Evolutionary conservation across 129 eudicot species (phyloP).

Genomic region (Cynara cardunculus): DNA sequence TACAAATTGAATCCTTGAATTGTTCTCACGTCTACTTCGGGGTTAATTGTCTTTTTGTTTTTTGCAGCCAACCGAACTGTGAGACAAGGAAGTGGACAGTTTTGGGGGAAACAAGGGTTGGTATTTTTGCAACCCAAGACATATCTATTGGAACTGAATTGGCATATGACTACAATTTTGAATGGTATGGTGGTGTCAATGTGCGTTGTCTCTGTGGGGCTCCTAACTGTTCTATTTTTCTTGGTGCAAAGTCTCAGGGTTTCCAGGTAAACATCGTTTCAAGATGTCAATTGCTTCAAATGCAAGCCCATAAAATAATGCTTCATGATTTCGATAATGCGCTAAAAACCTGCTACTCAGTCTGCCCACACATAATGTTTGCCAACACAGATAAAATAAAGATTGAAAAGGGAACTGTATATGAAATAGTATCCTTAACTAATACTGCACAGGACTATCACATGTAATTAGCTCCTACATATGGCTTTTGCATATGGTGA

Average conservation of each 20-base stretch:
- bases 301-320: background rate
- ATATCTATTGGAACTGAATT: slow-evolving; percentile 74
- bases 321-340: background rate
- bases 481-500: background rate
- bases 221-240: slow-evolving; percentile 81
- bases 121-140: slow-evolving; percentile 81
- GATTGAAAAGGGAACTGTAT: background rate
- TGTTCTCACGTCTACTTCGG: background rate
- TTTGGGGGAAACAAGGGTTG: slow-evolving; percentile 85
- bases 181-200: slow-evolving; percentile 98
- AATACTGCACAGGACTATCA: background rate
- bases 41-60: background rate
- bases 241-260: slow-evolving; percentile 97
- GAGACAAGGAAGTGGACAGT: slow-evolving; percentile 99
- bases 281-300: background rate
- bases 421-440: background rate
- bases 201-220: slow-evolving; percentile 98
- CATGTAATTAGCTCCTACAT: background rate
- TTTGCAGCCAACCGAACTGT: slow-evolving; percentile 87
- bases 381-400: background rate
- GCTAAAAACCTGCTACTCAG: background rate
- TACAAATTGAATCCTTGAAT: background rate
- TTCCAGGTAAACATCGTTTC: slow-evolving; percentile 52
- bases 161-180: slow-evolving; percentile 89
- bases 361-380: background rate